Percentiles rank a stretch among this genome's conserved stretches.
These are phyloP conservation scores for Vickermania ingenoplastis DNA, from an alignment of 208 protist genomes.

Conservation along the genomic window DNA sequence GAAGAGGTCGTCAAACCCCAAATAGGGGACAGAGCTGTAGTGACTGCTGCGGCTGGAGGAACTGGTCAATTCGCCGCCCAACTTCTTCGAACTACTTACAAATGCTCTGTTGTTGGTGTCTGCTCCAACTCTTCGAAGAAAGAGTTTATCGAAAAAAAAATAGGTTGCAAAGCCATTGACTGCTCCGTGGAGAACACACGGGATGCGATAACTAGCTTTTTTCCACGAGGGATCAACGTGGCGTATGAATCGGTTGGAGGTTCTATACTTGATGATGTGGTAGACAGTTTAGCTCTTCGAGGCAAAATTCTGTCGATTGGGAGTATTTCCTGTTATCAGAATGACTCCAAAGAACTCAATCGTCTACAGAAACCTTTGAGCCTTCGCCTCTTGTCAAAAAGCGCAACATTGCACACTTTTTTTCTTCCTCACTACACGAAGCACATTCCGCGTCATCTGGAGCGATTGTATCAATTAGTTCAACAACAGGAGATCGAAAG, in stretches of 20 bases:
- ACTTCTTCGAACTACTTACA: constrained; percentile 74
- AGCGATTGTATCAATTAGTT: constrained; percentile 36
- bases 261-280: constrained; percentile 48
- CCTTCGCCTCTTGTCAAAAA: constrained; percentile 67
- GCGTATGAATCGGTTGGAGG: constrained; percentile 91
- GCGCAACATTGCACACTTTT: constrained; percentile 70
- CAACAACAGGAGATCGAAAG: constrained; percentile 39
- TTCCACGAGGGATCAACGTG: constrained; percentile 69
- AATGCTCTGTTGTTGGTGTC: constrained; percentile 76
- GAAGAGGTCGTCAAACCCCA: constrained; percentile 53
- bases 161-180: constrained; percentile 75
- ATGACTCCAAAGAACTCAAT: constrained; percentile 1
- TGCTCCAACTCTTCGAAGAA: constrained; percentile 76
- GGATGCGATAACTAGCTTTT: constrained; percentile 21
- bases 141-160: constrained; percentile 35
- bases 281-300: constrained; percentile 48
- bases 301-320: constrained; percentile 80
- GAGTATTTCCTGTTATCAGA: constrained; percentile 59
- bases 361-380: constrained; percentile 26
- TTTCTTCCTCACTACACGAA: constrained; percentile 83
- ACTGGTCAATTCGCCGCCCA: constrained; percentile 88
- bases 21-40: constrained; percentile 64
- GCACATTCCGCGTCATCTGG: constrained; percentile 46
- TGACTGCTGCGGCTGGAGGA: constrained; percentile 84
- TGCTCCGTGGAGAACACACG: constrained; percentile 20